Conservation (phyloP, 768 basidiomycete genomes). For the Chalciporus pseudorubinellus region DNA sequence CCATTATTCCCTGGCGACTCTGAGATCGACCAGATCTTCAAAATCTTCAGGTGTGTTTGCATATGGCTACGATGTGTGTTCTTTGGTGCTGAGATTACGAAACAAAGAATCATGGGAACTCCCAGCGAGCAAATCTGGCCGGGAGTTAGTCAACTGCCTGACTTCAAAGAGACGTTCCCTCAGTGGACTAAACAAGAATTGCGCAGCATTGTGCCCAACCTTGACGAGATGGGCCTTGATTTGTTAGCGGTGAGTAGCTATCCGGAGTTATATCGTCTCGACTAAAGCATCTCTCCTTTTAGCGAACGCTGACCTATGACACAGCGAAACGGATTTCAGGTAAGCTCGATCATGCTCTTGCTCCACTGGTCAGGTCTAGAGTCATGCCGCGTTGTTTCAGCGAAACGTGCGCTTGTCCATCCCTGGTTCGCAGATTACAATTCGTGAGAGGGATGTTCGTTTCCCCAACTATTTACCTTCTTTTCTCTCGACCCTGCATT, state of each 20-base stretch:
- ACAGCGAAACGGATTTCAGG: conserved; percentile 91
- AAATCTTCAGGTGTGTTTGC: conserved; percentile 82
- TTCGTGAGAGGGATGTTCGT: conserved; percentile 21
- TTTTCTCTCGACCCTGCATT: background rate
- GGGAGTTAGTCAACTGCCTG: conserved; percentile 81
- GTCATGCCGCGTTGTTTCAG: conserved; percentile 28
- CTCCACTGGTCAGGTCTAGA: background rate
- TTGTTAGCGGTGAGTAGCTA: conserved; percentile 57
- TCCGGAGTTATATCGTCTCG: background rate
- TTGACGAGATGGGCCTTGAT: conserved; percentile 81
- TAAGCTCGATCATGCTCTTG: conserved; percentile 33
- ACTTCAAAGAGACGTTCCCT: conserved; percentile 96
- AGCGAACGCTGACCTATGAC: conserved; percentile 81
- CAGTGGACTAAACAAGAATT: conserved; percentile 87
- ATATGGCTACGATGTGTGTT: background rate
- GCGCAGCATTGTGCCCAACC: conserved; percentile 54
- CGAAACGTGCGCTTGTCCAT: conserved; percentile 55
- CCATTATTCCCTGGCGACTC: conserved; percentile 98
- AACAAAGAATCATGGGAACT: conserved; percentile 82
- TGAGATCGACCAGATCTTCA: conserved; percentile 99
- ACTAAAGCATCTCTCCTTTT: conserved; percentile 1
- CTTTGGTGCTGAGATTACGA: conserved; percentile 1
- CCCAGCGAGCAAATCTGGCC: conserved; percentile 92
- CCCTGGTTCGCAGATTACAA: conserved; percentile 52
- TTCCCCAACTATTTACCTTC: background rate